Conservation (phyloP, 1,139 yeast species). For the Yamadazyma blattariae region DNA sequence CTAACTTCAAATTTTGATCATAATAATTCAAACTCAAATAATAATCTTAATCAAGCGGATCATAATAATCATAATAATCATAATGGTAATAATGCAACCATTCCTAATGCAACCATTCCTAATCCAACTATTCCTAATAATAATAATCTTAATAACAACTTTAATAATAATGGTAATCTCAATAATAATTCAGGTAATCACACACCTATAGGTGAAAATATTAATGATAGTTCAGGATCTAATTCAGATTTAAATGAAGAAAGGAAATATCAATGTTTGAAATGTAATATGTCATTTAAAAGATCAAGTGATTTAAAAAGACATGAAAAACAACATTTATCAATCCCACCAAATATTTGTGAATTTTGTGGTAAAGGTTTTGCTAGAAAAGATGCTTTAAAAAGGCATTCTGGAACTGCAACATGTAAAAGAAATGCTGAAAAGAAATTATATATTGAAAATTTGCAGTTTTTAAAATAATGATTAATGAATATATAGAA, state of each 20-base stretch:
- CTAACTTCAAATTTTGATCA: not conserved
- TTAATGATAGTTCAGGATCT: not conserved
- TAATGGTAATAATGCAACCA: not conserved
- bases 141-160: not conserved
- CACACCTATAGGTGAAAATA: too few relatives aligned
- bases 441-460: conserved; percentile 40
- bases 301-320: conserved; percentile 64
- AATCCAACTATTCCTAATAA: not conserved
- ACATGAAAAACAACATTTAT: conserved; percentile 59
- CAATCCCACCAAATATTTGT: conserved; percentile 67
- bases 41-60: conserved; percentile 2
- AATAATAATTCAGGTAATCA: too few relatives aligned
- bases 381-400: conserved; percentile 78
- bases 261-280: conserved; percentile 41
- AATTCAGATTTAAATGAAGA: conserved; percentile 5
- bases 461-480: conserved; percentile 25
- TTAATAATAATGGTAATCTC: not conserved
- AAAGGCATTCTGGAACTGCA: conserved; percentile 67
- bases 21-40: not conserved
- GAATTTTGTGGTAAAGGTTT: conserved; percentile 76
- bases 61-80: not conserved
- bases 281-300: conserved; percentile 57
- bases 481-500: conserved; percentile 1
- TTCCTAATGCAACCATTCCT: not conserved
- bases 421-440: conserved; percentile 69